phyloP scores from a whole-genome alignment of 148 eudicot genomes.

The Vaccinium myrtillus region DNA sequence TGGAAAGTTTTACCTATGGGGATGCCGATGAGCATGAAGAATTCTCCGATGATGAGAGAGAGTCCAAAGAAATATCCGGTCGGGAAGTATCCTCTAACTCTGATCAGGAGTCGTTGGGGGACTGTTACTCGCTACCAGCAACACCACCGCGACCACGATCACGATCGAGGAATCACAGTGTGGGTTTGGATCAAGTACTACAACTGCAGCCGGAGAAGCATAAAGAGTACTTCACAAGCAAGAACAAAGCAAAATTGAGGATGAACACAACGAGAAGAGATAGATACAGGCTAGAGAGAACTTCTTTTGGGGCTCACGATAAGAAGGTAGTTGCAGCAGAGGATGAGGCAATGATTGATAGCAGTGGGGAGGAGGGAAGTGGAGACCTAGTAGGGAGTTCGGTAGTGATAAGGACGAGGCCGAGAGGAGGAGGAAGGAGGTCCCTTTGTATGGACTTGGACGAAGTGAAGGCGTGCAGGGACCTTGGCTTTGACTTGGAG shows the following conservation, averaged over 20 bases:
- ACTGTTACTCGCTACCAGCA: constrained; percentile 6
- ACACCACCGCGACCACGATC: constrained; percentile 7
- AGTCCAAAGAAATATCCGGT: background rate
- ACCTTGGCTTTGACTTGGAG: constrained; percentile 31
- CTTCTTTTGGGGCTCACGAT: background rate
- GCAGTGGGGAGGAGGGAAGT: background rate
- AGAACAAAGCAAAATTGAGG: constrained; percentile 8
- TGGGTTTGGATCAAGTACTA: background rate
- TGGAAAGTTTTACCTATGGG: constrained; percentile 10
- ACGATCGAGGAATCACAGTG: background rate
- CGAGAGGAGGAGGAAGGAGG: constrained; percentile 28
- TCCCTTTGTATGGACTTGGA: constrained; percentile 27
- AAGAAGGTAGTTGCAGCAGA: background rate
- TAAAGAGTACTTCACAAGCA: background rate
- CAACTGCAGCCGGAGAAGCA: background rate
- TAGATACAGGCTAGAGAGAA: background rate
- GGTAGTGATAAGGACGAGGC: constrained; percentile 16
- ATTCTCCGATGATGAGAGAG: background rate
- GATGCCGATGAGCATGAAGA: background rate
- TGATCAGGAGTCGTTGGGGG: background rate
- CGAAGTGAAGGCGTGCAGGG: constrained; percentile 35
- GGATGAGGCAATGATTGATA: background rate
- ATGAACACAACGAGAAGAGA: background rate
- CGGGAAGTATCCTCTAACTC: background rate
- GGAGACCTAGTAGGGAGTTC: constrained; percentile 9